Conservation (phyloP, 345 rosid species). For the Syzygium oleosum region DNA sequence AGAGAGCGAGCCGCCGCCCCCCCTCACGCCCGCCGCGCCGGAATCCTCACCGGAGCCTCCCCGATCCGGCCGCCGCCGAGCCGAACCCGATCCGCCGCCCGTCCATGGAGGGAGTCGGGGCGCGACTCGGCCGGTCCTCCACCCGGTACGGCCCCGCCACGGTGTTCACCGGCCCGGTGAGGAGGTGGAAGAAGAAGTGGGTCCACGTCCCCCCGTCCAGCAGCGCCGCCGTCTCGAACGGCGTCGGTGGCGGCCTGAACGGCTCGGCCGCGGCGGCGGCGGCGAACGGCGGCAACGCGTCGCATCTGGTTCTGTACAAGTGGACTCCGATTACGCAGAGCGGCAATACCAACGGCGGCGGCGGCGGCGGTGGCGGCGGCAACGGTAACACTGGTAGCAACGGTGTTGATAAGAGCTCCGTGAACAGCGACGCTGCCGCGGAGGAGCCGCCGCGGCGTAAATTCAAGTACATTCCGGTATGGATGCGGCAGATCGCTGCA, state of each 20-base stretch:
- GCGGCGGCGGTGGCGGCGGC: not conserved
- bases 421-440: conserved; percentile 13
- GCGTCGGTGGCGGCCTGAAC: not conserved
- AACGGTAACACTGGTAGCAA: conserved; percentile 8
- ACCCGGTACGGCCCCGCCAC: conserved; percentile 95
- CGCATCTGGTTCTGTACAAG: conserved; percentile 70
- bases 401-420: conserved; percentile 25
- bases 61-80: conserved; percentile 3
- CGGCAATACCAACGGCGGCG: conserved; percentile 15
- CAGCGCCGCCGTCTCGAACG: conserved; percentile 17
- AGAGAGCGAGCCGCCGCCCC: not conserved
- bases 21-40: not conserved
- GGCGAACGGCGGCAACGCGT: conserved; percentile 45
- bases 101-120: conserved; percentile 97
- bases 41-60: not conserved
- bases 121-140: conserved; percentile 91
- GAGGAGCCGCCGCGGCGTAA: conserved; percentile 75
- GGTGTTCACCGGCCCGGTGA: conserved; percentile 90
- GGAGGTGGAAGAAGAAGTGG: conserved; percentile 99
- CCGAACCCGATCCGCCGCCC: not conserved
- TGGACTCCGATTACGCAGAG: conserved; percentile 75
- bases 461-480: conserved; percentile 91
- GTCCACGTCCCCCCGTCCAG: conserved; percentile 59
- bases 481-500: not conserved
- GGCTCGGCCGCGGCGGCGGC: conserved; percentile 4